Evolutionary conservation across 352 stramenopile species (phyloP).

Genomic region (Plasmopara halstedii): DNA sequence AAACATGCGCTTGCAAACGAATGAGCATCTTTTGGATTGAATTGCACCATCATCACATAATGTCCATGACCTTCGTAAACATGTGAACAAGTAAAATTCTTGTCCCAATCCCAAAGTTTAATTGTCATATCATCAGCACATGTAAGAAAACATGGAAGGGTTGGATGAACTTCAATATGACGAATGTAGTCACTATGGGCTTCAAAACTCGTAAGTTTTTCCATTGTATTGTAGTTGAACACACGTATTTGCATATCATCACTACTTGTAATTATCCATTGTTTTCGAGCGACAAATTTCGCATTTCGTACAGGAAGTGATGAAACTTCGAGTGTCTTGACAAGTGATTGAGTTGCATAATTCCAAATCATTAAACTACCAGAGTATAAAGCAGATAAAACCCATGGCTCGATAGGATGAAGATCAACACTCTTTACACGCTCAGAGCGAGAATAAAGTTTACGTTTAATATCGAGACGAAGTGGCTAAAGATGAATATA

Average conservation of each 20-base stretch:
- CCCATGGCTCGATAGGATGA: constrained; percentile 96
- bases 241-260: constrained; percentile 97
- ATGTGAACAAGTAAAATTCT: constrained; percentile 70
- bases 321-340: constrained; percentile 98
- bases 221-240: constrained; percentile 99
- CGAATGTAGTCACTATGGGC: constrained; percentile 99
- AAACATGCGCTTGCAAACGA: constrained; percentile 97
- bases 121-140: constrained; percentile 98
- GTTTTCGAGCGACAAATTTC: constrained; percentile 95
- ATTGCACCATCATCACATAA: constrained; percentile 99
- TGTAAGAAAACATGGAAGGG: constrained; percentile 94
- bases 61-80: constrained; percentile 92
- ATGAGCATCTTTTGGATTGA: constrained; percentile 99
- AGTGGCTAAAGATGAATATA: constrained; percentile 35
- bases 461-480: constrained; percentile 87
- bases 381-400: constrained; percentile 95
- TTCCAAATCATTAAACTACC: constrained; percentile 99
- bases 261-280: constrained; percentile 94
- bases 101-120: constrained; percentile 98
- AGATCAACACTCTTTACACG: constrained; percentile 98
- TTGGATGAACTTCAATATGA: constrained; percentile 94
- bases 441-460: constrained; percentile 93
- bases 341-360: constrained; percentile 89
- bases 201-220: constrained; percentile 94
- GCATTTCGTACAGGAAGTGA: constrained; percentile 91